Base-by-base conservation (phyloP, 2,329 filamentous ascomycete genomes). In the Phialemoniopsis sp. region DNA sequence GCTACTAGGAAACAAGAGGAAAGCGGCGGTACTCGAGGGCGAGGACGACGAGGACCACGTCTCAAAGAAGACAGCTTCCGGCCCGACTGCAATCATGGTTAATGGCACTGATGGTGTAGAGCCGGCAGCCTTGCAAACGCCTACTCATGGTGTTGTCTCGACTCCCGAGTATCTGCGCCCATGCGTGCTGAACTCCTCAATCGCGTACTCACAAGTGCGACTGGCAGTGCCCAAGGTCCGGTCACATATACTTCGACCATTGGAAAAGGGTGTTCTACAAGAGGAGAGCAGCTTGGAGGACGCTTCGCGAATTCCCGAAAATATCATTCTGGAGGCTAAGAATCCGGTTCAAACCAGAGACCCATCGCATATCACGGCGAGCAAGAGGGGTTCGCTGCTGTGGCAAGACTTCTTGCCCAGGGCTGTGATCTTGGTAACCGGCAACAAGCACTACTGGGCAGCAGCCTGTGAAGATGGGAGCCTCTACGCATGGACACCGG, bases 321-420 rank as follows among this genome's bases (percentile, higher is more conserved):
- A 88, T 46, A 70, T 88, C 37, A 79, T 95, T 16, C 75, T 98
- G 40, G 93, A 98, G 67, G 91, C 89, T 19, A 85, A 83, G 45
- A 98, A 98, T 55, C 87, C 90, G 2, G 69, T 75, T 56, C 84
- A 68, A 68, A 83, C 69, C 32, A 79, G 85, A 44, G 91, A 97
- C 43, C 93, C 93, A 2, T 87, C 89, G 5, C 82, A 88, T 28
- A 80, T 98, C 32, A 87, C 81, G 5, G 82, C 93, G 30, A 86
- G 82, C 3, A 91, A 89, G 56, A 80, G 88, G 39, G 89, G 89
- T 5, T 80, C 83, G 40, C 71, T 85, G 2, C 62, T 97, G 4
- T 98, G 94, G 93, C 88, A 96, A 54, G 94, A 98, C 56, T 98
- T 88, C 53, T 67, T 98, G 13, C 90, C 91, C 0, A 78, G 85